Evolutionary conservation across 176 grass and related monocot species (phyloP), one percentile per base, ranked within the genome.

Genomic region (Triticum monococcum): DNA sequence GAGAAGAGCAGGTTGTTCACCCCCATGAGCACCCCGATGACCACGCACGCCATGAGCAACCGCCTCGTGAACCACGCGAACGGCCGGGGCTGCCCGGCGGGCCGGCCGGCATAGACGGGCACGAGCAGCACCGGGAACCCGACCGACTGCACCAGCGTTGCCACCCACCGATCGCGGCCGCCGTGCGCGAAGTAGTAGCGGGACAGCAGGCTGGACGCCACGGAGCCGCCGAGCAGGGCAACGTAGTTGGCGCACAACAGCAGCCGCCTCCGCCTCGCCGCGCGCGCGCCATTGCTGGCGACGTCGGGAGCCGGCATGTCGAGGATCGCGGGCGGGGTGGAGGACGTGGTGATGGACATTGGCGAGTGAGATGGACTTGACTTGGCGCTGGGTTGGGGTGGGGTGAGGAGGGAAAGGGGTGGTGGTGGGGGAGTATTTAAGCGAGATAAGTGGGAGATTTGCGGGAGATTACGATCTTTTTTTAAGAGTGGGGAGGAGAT

Each of bases 151-250:
- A 96, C 94, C 59, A 96, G 85, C 71, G 97, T 99, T 40, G 94
- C 90, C 9, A 99, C 85, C 97, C 97, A 99, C 9, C 94, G 82
- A 81, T 87, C 85, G 57, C 75, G 85, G 5, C 97, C 94, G 48
- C 94, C 90, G 72, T 99, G 97, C 28, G 75, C 85, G 85, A 99
- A 99, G 80, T 96, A 99, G 87, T 90, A 99, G 9, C 97, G 92
- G 30, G 97, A 94, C 61, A 99, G 89, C 4, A 99, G 89, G 79
- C 75, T 99, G 38, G 97, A 89, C 50, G 85, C 81, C 50, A 99
- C 88, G 11, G 97, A 91, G 11, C 97, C 97, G 30, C 91, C 87
- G 16, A 96, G 89, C 62, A 99, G 92, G 22, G 91, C 76, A 18
- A 73, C 79, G 84, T 92, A 96, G 89, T 90, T 99, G 78, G 86